A percentile compares a stretch with the other conserved stretches of the same genome.
Conservation (phyloP, 352 stramenopile species). For the Poterioochromonas sp. region DNA sequence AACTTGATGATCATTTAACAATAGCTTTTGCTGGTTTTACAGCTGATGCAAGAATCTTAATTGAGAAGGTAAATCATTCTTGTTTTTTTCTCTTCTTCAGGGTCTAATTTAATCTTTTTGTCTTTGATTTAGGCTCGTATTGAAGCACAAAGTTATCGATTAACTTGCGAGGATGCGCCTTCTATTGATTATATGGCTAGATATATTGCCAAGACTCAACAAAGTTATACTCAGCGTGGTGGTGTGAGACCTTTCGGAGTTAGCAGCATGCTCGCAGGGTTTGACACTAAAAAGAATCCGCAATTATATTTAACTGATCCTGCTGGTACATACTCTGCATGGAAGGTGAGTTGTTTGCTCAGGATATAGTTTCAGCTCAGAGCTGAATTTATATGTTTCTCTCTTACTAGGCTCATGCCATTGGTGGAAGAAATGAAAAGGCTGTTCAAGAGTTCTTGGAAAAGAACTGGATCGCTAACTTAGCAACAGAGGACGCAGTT, state of each 20-base stretch:
- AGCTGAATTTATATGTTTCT: constrained; percentile 9
- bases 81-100: neutral
- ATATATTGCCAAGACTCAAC: constrained; percentile 91
- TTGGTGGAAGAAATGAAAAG: constrained; percentile 89
- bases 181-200: constrained; percentile 93
- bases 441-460: constrained; percentile 97
- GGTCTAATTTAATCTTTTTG: no score
- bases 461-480: constrained; percentile 87
- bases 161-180: constrained; percentile 85
- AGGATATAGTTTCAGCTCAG: neutral
- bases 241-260: constrained; percentile 97
- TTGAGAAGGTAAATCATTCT: constrained; percentile 47
- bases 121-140: constrained; percentile 57
- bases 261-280: constrained; percentile 90
- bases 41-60: constrained; percentile 91
- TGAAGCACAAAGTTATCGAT: constrained; percentile 96
- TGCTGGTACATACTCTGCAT: constrained; percentile 90
- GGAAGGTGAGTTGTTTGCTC: constrained; percentile 62
- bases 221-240: constrained; percentile 94
- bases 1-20: constrained; percentile 93
- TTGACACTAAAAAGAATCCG: constrained; percentile 74
- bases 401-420: constrained; percentile 70
- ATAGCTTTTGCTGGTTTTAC: constrained; percentile 96
- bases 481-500: constrained; percentile 78
- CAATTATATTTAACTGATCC: constrained; percentile 96